Conservation (phyloP, 2,329 filamentous ascomycete genomes). For the Epicoccum nigrum region DNA sequence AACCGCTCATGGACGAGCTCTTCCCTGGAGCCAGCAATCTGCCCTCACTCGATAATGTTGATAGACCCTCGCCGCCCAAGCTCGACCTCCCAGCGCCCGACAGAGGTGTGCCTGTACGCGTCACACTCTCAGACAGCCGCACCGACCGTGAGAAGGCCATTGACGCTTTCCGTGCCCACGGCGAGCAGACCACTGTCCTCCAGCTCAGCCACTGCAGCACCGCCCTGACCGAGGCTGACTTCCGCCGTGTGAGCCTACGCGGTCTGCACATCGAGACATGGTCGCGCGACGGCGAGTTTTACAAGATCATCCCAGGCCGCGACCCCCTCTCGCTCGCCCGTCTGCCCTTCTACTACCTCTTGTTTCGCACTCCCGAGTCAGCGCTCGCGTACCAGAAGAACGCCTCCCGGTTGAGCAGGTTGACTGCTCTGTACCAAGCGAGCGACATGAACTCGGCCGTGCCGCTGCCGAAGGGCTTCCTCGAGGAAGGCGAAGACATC, state of each 20-base stretch:
- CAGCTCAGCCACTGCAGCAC: slow-evolving; percentile 59
- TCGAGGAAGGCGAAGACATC: slow-evolving; percentile 56
- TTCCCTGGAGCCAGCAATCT: slow-evolving; percentile 57
- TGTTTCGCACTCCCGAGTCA: slow-evolving; percentile 67
- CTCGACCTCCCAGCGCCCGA: slow-evolving; percentile 30
- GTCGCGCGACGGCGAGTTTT: slow-evolving; percentile 63
- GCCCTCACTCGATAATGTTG: slow-evolving; percentile 11
- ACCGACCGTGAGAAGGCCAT: slow-evolving; percentile 12
- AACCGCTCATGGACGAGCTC: slow-evolving; percentile 56
- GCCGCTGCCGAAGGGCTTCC: slow-evolving; percentile 50
- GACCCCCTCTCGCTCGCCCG: slow-evolving; percentile 68
- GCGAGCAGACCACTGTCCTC: slow-evolving; percentile 53
- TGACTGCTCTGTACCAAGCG: slow-evolving; percentile 54
- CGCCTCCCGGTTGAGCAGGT: slow-evolving; percentile 57
- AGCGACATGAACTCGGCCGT: slow-evolving; percentile 51
- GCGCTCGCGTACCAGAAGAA: slow-evolving; percentile 67
- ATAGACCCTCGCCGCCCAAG: slow-evolving; percentile 35
- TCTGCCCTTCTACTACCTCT: slow-evolving; percentile 69
- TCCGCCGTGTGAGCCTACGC: slow-evolving; percentile 68
- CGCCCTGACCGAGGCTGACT: slow-evolving; percentile 69
- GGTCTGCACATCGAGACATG: slow-evolving; percentile 71
- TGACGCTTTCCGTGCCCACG: slow-evolving; percentile 30
- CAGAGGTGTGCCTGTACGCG: slow-evolving; percentile 16
- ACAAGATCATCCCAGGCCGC: slow-evolving; percentile 68
- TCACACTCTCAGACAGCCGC: not conserved